These are phyloP conservation scores for Mrakia blollopis DNA, from an alignment of 768 basidiomycete genomes.

Conservation along the genomic window DNA sequence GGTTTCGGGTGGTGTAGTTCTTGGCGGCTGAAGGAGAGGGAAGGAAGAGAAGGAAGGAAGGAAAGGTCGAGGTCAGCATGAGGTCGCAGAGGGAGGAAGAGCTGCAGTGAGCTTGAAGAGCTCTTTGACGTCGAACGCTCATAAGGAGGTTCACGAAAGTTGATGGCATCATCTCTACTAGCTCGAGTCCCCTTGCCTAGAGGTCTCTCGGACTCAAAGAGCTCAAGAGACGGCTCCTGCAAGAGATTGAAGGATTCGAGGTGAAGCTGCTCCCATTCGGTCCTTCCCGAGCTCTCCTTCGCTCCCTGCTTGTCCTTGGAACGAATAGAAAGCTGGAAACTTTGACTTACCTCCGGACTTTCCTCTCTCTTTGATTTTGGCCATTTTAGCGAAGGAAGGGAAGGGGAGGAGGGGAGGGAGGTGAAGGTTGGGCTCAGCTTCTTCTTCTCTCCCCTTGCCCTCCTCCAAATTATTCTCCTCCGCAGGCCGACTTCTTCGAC, in stretches of 20 bases:
- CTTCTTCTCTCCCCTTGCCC: too few relatives aligned
- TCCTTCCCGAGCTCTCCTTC: background rate
- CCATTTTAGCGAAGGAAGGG: conserved; percentile 35
- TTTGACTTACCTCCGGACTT: conserved; percentile 45
- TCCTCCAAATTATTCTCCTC: too few relatives aligned
- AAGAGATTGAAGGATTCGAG: background rate
- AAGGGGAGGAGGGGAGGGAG: background rate
- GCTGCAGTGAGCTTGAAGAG: background rate
- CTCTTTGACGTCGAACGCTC: background rate
- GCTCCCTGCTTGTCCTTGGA: background rate
- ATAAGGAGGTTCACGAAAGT: too few relatives aligned
- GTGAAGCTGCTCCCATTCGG: background rate
- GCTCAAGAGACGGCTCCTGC: background rate
- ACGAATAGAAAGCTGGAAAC: background rate
- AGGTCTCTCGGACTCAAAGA: background rate
- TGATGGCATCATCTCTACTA: too few relatives aligned
- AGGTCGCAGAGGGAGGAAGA: background rate
- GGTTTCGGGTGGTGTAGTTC: conserved; percentile 68
- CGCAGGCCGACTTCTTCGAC: too few relatives aligned
- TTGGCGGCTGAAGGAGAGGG: conserved; percentile 40
- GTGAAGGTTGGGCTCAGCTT: too few relatives aligned
- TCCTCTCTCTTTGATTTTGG: conserved; percentile 47
- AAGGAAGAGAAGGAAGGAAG: background rate
- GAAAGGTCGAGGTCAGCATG: conserved; percentile 9
- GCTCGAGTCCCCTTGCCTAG: background rate